Evolutionary conservation across 352 stramenopile genomes (phyloP), one percentile per base, ranked within the genome.

Genomic region (Globisporangium uncinulatum): DNA sequence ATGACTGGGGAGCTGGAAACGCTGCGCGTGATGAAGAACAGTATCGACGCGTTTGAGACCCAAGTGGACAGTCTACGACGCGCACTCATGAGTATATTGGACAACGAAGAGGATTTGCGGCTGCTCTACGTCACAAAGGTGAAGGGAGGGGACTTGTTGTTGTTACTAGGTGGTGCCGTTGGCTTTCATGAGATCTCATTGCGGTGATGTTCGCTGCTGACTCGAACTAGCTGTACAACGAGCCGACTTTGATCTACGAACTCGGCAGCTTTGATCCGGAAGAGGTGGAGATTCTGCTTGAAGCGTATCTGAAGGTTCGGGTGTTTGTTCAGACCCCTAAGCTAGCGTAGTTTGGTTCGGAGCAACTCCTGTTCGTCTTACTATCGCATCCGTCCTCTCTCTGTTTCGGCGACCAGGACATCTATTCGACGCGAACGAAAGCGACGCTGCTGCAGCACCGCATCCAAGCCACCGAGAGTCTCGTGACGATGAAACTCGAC

Each of bases 361-460:
- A 29, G 24, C 24, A 29, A 29, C 24, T 29, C 14, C 3, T 44
- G 14, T 44, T 5, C 14, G 37, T 11, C 6, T 13, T 46, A 4
- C 15, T 46, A 46, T 46, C 65, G 51, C 39, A 44, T 64, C n/a
- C 24, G 5, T 4, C 3, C 13, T 39, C 50, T 49, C 15, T 42
- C 29, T 17, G 5, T 20, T 46, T 1, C 14, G 39, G 21, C 19
- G 10, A 24, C 8, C 65, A 84, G 51, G 74, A 89, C 43, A 86
- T 87, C 48, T 79, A 83, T 61, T 78, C 79, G 9, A 87, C 79
- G 29, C 71, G 77, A 29, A 87, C 79, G 39, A 87, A 88, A 60
- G 76, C 77, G 36, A 56, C 69, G 2, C 47, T 90, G 24, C 68
- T 90, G 46, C 77, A 88, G 51, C 72, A 85, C 41, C 79, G 79